Base-by-base conservation (phyloP, 345 rosid species). In the Acer saccharum region DNA sequence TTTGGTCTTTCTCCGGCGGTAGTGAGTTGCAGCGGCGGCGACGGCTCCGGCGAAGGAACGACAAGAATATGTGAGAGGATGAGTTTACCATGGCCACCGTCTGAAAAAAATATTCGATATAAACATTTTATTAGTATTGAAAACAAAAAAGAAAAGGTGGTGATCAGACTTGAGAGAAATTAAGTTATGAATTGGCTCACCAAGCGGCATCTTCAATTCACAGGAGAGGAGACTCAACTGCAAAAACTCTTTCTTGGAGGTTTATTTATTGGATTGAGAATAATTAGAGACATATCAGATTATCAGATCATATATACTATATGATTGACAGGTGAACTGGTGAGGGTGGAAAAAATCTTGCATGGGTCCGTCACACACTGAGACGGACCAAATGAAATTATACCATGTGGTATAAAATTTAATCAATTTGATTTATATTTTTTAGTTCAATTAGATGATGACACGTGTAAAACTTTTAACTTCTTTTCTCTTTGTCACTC, bases 21-120 rank as follows among this genome's bases (percentile, higher is more conserved):
- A 69, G 48, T 57, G 67, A 21, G 81, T 64, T 10, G 85, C 78
- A 4, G 76, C 84, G 7, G 76, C 83, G 0, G 68, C 69, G 50
- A 72, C 57, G 44, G 82, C 75, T 3, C 87, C 86, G 32, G 77
- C 17, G 27, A 84, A 74, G 20, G 87, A 78, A 86, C 85, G 0
- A 80, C 81, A 18, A 82, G 61, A 29, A 88, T 48, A 39, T 69
- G 75, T 3, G 76, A 68, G 11, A 73, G 16, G 71, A 72, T 66
- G 25, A 48, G 10, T 68, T 84, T 82, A 68, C 79, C 85, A 68
- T 67, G 65, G 57, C 80, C 82, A 6, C 44, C 72, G 16, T 35
- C 71, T 63, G 35, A 4, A 44, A 21, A 13, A n/a, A 10, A 69
- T 6, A 18, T 1, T 29, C 9, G 7, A 35, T 35, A 43, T 43